Base-by-base conservation (phyloP, 345 rosid species). In the Gossypium anomalum region DNA sequence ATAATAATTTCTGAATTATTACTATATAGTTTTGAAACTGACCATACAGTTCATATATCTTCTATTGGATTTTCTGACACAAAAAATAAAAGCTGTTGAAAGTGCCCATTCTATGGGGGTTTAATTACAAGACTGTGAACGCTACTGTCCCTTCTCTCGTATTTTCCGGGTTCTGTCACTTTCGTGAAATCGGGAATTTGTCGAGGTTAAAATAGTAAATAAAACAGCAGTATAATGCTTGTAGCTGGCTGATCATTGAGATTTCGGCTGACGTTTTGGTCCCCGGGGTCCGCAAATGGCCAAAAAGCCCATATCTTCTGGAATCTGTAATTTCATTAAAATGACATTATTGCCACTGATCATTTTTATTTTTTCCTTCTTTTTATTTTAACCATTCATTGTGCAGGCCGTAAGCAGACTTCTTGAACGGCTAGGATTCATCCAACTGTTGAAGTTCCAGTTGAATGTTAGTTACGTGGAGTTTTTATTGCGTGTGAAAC, bases 61-160 rank as follows among this genome's bases (percentile, higher is more conserved):
- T 83, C 87, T 85, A 75, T 88, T 90, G 90, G 97, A 94, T 92
- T 90, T 83, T 82, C 93, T 94, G 95, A 86, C 95, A 27, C 34
- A 27, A 0, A 11, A 76, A 70, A 6, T n/a, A 17, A 16, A 27
- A 13, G 41, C 53, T 34, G 47, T 77, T 74, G 72, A 64, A 82
- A 65, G 67, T 44, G 77, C 72, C 85, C 83, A 41, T 65, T 48
- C 53, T 71, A 15, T 74, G 5, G 2, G 22, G 16, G 19, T 10
- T 29, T 74, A 83, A 90, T 89, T 83, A 81, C 86, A 73, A 75
- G 70, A 74, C 48, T 62, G 65, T 23, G 80, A 67, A 67, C 86
- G 66, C 77, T 69, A 56, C 9, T 70, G 45, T 10, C 43, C 60
- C 9, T 16, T 25, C 44, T 15, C 59, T 70, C 72, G 59, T 49